These are phyloP conservation scores for Penicillium daleae DNA, from an alignment of 495 filamentous ascomycete species.

Conservation along the genomic window DNA sequence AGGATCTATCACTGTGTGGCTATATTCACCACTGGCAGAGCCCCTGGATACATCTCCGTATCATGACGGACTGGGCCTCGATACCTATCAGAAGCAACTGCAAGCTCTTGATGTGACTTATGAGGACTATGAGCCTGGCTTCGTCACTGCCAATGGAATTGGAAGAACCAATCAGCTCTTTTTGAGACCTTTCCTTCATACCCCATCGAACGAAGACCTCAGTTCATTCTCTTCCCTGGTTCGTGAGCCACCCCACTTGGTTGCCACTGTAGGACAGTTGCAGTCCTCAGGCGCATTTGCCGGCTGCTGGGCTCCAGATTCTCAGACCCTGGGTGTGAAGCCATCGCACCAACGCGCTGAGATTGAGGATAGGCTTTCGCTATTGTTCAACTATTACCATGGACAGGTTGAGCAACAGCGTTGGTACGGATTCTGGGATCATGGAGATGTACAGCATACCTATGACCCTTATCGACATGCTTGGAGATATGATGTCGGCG, in stretches of 20 bases:
- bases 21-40: conserved; percentile 51
- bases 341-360: conserved; percentile 2
- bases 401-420: conserved; percentile 46
- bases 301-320: conserved; percentile 45
- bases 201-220: conserved; percentile 40
- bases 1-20: conserved; percentile 50
- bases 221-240: conserved; percentile 33
- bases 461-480: conserved; percentile 53
- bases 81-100: conserved; percentile 51
- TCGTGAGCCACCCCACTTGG: conserved; percentile 43
- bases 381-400: conserved; percentile 50
- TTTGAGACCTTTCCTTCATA: conserved; percentile 44
- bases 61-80: conserved; percentile 51
- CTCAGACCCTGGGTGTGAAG: neutral
- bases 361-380: conserved; percentile 46
- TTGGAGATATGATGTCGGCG: conserved; percentile 57
- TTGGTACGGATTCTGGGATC: conserved; percentile 58
- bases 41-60: conserved; percentile 53
- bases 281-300: conserved; percentile 44
- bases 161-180: conserved; percentile 51
- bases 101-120: conserved; percentile 59
- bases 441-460: conserved; percentile 56
- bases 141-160: conserved; percentile 51
- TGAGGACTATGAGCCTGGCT: conserved; percentile 54
- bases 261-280: conserved; percentile 42